These are phyloP conservation scores for Blastosporella zonata DNA, from an alignment of 1,284 basidiomycete genomes.

Conservation along the genomic window DNA sequence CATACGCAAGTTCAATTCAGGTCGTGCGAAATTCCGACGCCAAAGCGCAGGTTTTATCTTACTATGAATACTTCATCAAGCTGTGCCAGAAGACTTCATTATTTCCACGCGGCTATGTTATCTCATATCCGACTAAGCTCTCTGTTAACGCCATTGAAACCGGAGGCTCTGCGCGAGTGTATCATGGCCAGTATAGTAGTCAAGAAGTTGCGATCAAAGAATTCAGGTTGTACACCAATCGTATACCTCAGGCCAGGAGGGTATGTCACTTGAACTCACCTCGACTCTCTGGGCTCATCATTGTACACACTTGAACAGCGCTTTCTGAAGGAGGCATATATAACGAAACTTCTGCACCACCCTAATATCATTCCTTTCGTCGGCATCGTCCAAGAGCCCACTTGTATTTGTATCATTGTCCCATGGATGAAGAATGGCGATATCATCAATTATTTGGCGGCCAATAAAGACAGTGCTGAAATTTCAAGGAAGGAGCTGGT, in stretches of 20 bases:
- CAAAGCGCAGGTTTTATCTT: conserved; percentile 6
- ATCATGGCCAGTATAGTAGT: conserved; percentile 2
- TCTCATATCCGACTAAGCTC: not conserved
- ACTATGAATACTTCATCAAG: conserved; percentile 13
- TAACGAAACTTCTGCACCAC: conserved; percentile 13
- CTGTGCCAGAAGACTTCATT: conserved; percentile 9
- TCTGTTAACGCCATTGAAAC: not conserved
- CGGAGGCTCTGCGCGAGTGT: conserved; percentile 10
- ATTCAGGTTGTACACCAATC: conserved; percentile 7
- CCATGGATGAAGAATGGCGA: conserved; percentile 17
- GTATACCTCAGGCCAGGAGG: conserved; percentile 3
- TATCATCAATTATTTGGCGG: conserved; percentile 2
- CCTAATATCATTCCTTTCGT: conserved; percentile 16
- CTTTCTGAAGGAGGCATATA: conserved; percentile 14
- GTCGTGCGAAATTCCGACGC: conserved; percentile 10
- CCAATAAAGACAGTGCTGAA: not conserved
- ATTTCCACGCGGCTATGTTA: conserved; percentile 6
- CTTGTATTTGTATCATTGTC: conserved; percentile 10
- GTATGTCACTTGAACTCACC: not conserved
- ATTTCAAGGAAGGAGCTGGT: conserved; percentile 15
- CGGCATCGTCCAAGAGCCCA: conserved; percentile 13
- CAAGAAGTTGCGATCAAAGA: conserved; percentile 15
- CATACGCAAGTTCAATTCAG: conserved; percentile 1
- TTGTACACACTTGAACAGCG: too few relatives aligned
- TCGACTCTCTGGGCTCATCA: too few relatives aligned